Evolutionary conservation across 345 rosid species (phyloP).

Genomic region (Crucihimalaya himalaica): DNA sequence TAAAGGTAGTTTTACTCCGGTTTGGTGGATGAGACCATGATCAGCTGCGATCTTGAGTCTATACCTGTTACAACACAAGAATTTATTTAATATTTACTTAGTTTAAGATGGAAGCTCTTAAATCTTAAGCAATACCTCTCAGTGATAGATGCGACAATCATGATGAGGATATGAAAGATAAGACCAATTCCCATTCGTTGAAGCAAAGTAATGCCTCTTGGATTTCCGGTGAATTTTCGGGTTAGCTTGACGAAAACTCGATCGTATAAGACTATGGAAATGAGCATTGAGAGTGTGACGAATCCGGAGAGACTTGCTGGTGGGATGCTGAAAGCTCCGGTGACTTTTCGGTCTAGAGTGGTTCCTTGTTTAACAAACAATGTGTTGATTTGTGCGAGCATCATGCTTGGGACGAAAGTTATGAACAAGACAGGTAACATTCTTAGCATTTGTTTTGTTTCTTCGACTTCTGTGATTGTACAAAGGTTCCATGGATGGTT

Average conservation of each 20-base stretch:
- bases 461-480: slow-evolving; percentile 87
- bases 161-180: slow-evolving; percentile 48
- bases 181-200: slow-evolving; percentile 80
- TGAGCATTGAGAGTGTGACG: slow-evolving; percentile 66
- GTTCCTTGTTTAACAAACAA: slow-evolving; percentile 93
- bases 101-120: too few species aligned
- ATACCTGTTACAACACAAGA: slow-evolving; percentile 39
- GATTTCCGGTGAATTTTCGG: slow-evolving; percentile 56
- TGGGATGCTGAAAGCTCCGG: slow-evolving; percentile 63
- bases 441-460: slow-evolving; percentile 87
- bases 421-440: slow-evolving; percentile 76
- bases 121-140: slow-evolving; percentile 39
- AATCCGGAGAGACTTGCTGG: slow-evolving; percentile 70
- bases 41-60: slow-evolving; percentile 57
- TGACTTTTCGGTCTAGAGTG: slow-evolving; percentile 56
- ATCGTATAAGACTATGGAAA: slow-evolving; percentile 58
- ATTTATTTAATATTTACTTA: background rate
- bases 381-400: slow-evolving; percentile 74
- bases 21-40: slow-evolving; percentile 28
- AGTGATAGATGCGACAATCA: slow-evolving; percentile 54
- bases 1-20: slow-evolving; percentile 51
- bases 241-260: slow-evolving; percentile 48
- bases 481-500: slow-evolving; percentile 63
- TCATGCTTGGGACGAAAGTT: slow-evolving; percentile 81
- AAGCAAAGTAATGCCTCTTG: slow-evolving; percentile 71